Evolutionary conservation across 148 eudicot genomes (phyloP).

Genomic region (Amaranthus palmeri): DNA sequence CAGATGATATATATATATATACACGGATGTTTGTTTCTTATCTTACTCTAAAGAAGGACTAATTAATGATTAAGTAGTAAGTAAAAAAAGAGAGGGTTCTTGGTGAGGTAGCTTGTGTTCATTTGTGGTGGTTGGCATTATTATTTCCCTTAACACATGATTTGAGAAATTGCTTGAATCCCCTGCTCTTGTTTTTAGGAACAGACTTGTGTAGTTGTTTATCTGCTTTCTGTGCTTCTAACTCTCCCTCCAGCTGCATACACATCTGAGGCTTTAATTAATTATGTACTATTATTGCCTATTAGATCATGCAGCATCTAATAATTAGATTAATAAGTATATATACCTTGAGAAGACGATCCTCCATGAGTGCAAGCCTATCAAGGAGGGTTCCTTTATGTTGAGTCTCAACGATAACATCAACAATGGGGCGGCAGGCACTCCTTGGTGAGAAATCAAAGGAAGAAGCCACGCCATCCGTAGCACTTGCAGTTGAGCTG

Average conservation of each 20-base stretch:
- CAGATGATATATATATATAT: no score
- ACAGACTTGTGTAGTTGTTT: slow-evolving; percentile 3
- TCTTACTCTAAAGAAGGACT: no score
- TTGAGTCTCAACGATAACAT: slow-evolving; percentile 44
- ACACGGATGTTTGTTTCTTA: no score
- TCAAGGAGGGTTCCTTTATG: slow-evolving; percentile 51
- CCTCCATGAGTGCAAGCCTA: slow-evolving; percentile 44
- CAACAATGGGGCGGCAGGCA: slow-evolving; percentile 48
- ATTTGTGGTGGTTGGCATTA: no score
- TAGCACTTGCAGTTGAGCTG: slow-evolving; percentile 32
- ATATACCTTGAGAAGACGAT: slow-evolving; percentile 47
- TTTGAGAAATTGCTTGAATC: slow-evolving; percentile 38
- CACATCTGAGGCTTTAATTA: slow-evolving; percentile 32
- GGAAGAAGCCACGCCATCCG: slow-evolving; percentile 27
- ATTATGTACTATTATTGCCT: no score
- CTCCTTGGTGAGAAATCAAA: slow-evolving; percentile 36
- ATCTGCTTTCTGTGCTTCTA: slow-evolving; percentile 31
- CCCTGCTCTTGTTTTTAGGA: slow-evolving; percentile 14
- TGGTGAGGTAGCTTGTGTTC: no score
- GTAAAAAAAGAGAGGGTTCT: no score
- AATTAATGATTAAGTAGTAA: no score
- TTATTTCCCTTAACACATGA: slow-evolving; percentile 35
- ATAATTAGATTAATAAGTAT: no score
- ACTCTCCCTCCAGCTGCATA: slow-evolving; percentile 42
- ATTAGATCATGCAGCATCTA: no score